Conservation (phyloP, 2,329 filamentous ascomycete species). For the Mycosphaerella sp. region DNA sequence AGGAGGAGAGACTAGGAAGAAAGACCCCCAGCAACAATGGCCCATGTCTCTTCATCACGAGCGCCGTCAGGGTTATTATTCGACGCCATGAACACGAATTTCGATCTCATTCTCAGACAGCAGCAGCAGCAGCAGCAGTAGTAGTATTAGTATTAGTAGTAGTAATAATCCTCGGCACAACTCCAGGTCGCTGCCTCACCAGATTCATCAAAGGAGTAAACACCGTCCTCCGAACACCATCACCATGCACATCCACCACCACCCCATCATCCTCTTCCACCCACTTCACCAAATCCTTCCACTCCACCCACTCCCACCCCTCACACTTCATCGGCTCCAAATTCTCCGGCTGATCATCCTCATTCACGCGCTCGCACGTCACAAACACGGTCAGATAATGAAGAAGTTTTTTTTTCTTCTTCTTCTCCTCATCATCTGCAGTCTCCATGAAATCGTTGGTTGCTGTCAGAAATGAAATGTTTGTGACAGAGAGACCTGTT, state of each 20-base stretch:
- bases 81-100: no score
- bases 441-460: conserved; percentile 61
- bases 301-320: conserved; percentile 49
- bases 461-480: conserved; percentile 50
- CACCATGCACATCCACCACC: conserved; percentile 18
- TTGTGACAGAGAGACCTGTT: conserved; percentile 55
- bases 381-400: conserved; percentile 73
- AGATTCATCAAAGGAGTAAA: conserved; percentile 47
- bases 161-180: conserved; percentile 9
- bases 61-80: no score
- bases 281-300: conserved; percentile 41
- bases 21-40: no score
- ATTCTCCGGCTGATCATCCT: conserved; percentile 43
- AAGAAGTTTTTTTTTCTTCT: conserved; percentile 46
- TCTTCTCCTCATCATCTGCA: conserved; percentile 25
- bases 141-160: no score
- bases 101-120: no score
- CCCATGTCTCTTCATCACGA: no score
- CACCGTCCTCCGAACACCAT: conserved; percentile 32
- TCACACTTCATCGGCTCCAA: conserved; percentile 51
- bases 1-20: no score
- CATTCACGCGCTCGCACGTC: conserved; percentile 46
- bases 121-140: no score
- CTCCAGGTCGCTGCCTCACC: conserved; percentile 36
- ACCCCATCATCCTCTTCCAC: conserved; percentile 26